A percentile compares a stretch with the other conserved stretches of the same genome.
These are phyloP conservation scores for Trichoderma simmonsii DNA, from an alignment of 2,329 filamentous ascomycete species.

Conservation along the genomic window DNA sequence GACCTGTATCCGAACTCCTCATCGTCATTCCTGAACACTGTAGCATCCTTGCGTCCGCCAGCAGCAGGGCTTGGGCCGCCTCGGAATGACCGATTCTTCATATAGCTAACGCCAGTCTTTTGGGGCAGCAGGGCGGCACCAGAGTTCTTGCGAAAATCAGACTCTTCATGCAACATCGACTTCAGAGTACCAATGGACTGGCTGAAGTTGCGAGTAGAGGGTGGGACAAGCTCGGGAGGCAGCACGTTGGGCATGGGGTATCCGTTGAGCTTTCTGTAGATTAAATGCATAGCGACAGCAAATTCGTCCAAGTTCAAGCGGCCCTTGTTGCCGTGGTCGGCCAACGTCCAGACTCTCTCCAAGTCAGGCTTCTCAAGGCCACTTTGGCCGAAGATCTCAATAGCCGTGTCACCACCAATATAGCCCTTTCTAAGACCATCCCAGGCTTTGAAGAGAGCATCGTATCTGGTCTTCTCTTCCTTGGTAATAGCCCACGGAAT, in stretches of 20 bases:
- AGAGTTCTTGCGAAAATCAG: constrained; percentile 81
- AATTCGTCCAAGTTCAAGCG: constrained; percentile 95
- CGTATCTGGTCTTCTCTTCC: constrained; percentile 96
- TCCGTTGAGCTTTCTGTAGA: constrained; percentile 94
- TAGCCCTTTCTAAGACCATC: constrained; percentile 91
- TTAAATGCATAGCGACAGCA: constrained; percentile 97
- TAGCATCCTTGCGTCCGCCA: constrained; percentile 81
- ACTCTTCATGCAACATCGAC: constrained; percentile 82
- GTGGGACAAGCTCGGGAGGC: constrained; percentile 88
- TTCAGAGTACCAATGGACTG: constrained; percentile 93
- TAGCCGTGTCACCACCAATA: constrained; percentile 86
- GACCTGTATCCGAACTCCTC: constrained; percentile 90
- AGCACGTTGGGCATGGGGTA: constrained; percentile 86
- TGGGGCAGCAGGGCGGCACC: constrained; percentile 90
- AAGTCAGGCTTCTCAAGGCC: constrained; percentile 87
- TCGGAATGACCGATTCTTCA: constrained; percentile 92
- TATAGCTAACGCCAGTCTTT: constrained; percentile 95
- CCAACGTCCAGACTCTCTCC: constrained; percentile 90
- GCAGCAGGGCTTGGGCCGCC: constrained; percentile 56
- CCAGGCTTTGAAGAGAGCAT: constrained; percentile 93
- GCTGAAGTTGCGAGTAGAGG: constrained; percentile 88
- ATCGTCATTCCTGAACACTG: constrained; percentile 94
- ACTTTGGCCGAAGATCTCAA: constrained; percentile 96
- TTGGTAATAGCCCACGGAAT: constrained; percentile 99
- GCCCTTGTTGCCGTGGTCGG: constrained; percentile 91